Evolutionary conservation across 2,329 filamentous ascomycete species (phyloP), one percentile per base, ranked within the genome.

Genomic region (Neofusicoccum kwambonambiense): DNA sequence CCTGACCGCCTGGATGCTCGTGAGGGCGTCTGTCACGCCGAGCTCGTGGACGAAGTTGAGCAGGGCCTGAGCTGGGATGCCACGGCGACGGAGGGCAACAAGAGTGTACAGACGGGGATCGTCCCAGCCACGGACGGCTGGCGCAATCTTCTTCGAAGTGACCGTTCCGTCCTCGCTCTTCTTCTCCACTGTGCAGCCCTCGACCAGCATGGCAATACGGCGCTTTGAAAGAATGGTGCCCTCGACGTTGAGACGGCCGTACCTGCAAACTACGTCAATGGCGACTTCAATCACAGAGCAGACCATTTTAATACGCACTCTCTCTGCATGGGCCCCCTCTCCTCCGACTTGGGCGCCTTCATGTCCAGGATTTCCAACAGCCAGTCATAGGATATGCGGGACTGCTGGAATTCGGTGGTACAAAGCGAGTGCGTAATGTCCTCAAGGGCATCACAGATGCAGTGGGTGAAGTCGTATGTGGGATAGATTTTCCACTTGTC

Each of bases 391-490:
- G 91, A 95, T 52, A 91, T 89, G 66, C 94, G 83, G 19, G 91
- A 90, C 60, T 91, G 87, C 69, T 93, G 88, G 72, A 98, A 97
- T 76, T 98, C 95, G 1, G 91, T 94, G 0, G 95, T 98, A 76
- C 94, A 98, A 19, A 98, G 83, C 13, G 90, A 94, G 80, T 97
- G 94, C 0, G 93, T 93, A 72, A 98, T 96, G 17, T 86, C 86
- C 77, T 99, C 95, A 69, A 97, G 92, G 70, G 91, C 93, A 83
- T 98, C 95, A 71, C 91, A 94, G 22, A 97, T 82, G 76, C 91
- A 96, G 80, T 96, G 92, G 0, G 90, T 90, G 75, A 96, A 96
- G 76, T 97, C 93, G 73, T 97, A 97, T 0, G 94, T 96, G 0
- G 95, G 95, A 76, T 97, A 97, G 68, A 97, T 96, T 77, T 88